Evolutionary conservation across 352 stramenopile species (phyloP).

Genomic region (Thalassiosira exigua): DNA sequence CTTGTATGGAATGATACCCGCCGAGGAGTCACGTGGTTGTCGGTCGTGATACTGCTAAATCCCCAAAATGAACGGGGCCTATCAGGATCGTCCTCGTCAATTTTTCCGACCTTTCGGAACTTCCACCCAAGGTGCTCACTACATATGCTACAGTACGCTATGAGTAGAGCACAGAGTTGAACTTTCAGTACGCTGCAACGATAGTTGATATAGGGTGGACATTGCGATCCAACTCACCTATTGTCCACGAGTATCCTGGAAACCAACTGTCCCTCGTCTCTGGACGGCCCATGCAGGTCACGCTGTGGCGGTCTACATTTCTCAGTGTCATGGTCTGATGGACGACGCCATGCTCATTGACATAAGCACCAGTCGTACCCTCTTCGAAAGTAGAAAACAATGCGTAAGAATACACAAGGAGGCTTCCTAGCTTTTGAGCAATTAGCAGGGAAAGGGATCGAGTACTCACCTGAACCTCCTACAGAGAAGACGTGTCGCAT

Average conservation of each 20-base stretch:
- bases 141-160: constrained; percentile 66
- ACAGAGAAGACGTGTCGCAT: constrained; percentile 72
- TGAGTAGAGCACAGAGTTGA: too few relatives aligned
- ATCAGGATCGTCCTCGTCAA: constrained; percentile 28
- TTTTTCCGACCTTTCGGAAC: constrained; percentile 60
- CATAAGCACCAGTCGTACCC: constrained; percentile 73
- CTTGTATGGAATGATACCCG: constrained; percentile 24
- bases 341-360: constrained; percentile 80
- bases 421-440: too few relatives aligned
- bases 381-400: constrained; percentile 37
- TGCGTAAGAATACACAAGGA: neutral
- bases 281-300: constrained; percentile 52
- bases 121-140: constrained; percentile 76
- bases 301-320: constrained; percentile 48
- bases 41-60: constrained; percentile 56
- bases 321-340: constrained; percentile 79
- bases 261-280: constrained; percentile 78
- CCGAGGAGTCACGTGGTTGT: constrained; percentile 40
- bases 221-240: too few relatives aligned
- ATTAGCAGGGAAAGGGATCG: neutral
- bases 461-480: constrained; percentile 28
- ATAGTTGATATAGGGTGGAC: too few relatives aligned
- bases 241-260: constrained; percentile 79
- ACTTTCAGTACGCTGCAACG: too few relatives aligned
- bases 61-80: constrained; percentile 50